Evolutionary conservation across 2,329 filamentous ascomycete genomes (phyloP).

Genomic region (Chalaropsis ovoidea): DNA sequence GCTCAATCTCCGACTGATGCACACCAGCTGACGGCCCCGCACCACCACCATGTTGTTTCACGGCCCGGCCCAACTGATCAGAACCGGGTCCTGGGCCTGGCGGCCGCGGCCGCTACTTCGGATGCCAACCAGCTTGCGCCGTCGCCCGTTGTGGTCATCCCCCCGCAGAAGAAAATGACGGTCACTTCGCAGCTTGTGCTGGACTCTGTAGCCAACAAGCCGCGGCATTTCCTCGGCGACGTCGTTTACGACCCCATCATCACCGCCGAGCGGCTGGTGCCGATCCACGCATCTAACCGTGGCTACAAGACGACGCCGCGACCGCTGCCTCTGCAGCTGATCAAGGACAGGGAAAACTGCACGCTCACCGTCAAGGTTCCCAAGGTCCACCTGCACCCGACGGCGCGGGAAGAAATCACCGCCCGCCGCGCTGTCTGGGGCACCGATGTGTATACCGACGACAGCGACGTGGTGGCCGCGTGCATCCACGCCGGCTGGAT

Average conservation of each 20-base stretch:
- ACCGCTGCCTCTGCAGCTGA: slow-evolving; percentile 63
- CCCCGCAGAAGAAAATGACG: slow-evolving; percentile 54
- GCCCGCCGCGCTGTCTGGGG: slow-evolving; percentile 76
- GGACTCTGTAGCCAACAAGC: slow-evolving; percentile 57
- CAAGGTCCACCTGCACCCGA: slow-evolving; percentile 59
- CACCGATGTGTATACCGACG: slow-evolving; percentile 88
- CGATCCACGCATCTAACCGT: slow-evolving; percentile 34
- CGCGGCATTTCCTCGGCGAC: slow-evolving; percentile 73
- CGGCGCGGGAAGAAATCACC: slow-evolving; percentile 73
- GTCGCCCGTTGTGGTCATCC: slow-evolving; percentile 37
- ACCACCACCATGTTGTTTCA: slow-evolving; percentile 44
- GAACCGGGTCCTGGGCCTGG: background rate
- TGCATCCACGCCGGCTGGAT: slow-evolving; percentile 93
- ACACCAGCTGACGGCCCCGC: slow-evolving; percentile 29
- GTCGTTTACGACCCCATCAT: slow-evolving; percentile 68
- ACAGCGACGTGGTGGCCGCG: slow-evolving; percentile 85
- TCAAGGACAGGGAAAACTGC: slow-evolving; percentile 71
- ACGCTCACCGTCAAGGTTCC: slow-evolving; percentile 83
- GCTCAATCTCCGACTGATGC: background rate
- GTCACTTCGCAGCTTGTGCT: slow-evolving; percentile 62
- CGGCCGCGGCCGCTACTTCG: background rate
- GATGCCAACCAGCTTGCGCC: slow-evolving; percentile 29
- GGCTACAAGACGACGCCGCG: slow-evolving; percentile 50
- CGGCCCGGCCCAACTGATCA: slow-evolving; percentile 25
- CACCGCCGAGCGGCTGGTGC: slow-evolving; percentile 41